Percentiles rank a stretch among this genome's conserved stretches.
Conservation (phyloP, 495 filamentous ascomycete species). For the Penicillium goetzii region DNA sequence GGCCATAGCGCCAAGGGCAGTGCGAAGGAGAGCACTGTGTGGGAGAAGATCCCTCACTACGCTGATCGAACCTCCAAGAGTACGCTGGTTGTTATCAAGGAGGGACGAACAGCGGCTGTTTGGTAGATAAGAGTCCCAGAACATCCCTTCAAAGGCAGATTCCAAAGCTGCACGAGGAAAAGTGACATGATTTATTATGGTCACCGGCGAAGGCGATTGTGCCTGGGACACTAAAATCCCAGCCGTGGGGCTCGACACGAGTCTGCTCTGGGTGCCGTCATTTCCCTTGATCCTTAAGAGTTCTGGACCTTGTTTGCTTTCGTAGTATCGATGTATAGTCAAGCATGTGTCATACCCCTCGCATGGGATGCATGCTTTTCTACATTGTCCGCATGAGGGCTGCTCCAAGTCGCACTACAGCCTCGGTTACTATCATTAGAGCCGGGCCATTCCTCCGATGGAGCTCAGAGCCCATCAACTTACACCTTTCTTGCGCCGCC, state of each 20-base stretch:
- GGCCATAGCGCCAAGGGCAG: conserved; percentile 14
- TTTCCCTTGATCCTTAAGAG: neutral
- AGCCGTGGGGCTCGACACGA: neutral
- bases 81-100: conserved; percentile 2
- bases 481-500: conserved; percentile 21
- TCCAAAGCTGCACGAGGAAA: conserved; percentile 7
- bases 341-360: conserved; percentile 10
- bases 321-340: conserved; percentile 6
- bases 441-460: neutral
- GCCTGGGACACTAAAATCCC: neutral
- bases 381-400: conserved; percentile 17
- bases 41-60: conserved; percentile 14
- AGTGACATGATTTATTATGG: neutral
- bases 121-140: conserved; percentile 10
- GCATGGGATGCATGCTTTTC: conserved; percentile 17
- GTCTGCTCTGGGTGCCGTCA: neutral
- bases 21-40: conserved; percentile 7
- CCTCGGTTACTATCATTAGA: neutral
- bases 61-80: conserved; percentile 17
- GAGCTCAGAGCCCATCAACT: neutral
- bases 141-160: conserved; percentile 2
- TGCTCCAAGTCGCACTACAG: conserved; percentile 12
- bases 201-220: neutral
- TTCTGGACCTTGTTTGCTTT: neutral
- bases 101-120: conserved; percentile 1